Evolutionary conservation across 2,329 filamentous ascomycete species (phyloP).

Genomic region (Cladophialophora carrionii): DNA sequence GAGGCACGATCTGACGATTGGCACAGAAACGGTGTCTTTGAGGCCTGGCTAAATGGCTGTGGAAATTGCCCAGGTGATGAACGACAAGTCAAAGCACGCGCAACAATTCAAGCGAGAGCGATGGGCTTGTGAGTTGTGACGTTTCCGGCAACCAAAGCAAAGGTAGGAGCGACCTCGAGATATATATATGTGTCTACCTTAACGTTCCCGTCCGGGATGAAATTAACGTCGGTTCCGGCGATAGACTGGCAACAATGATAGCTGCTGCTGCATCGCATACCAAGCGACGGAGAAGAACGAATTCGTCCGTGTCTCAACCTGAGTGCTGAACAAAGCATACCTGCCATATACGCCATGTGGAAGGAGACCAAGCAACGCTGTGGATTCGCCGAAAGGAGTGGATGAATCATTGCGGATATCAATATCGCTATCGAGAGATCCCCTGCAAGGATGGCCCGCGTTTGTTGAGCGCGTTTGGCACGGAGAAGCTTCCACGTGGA

Average conservation of each 20-base stretch:
- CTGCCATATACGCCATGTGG: slow-evolving; percentile 4
- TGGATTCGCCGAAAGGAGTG: slow-evolving; percentile 9
- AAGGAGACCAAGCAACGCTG: neutral
- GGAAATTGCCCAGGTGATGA: neutral
- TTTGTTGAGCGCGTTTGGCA: slow-evolving; percentile 14
- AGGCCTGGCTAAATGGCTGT: neutral
- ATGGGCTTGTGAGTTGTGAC: neutral
- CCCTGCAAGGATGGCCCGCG: slow-evolving; percentile 7
- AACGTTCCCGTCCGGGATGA: neutral
- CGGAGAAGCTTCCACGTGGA: slow-evolving; percentile 13
- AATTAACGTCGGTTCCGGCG: neutral
- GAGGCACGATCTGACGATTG: neutral
- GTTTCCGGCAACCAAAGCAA: neutral
- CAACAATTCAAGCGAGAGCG: neutral
- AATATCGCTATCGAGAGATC: slow-evolving; percentile 14
- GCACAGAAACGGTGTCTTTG: neutral
- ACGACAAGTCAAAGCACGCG: neutral
- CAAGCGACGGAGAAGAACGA: slow-evolving; percentile 3
- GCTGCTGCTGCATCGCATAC: neutral
- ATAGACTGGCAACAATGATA: neutral
- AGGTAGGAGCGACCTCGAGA: neutral
- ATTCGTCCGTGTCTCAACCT: slow-evolving; percentile 19
- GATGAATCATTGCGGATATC: slow-evolving; percentile 18
- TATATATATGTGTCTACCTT: slow-evolving; percentile 9
- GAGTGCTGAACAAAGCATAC: slow-evolving; percentile 3